phyloP scores from a whole-genome alignment of 805 yeast species.

The Saccharomycopsis sp. region DNA sequence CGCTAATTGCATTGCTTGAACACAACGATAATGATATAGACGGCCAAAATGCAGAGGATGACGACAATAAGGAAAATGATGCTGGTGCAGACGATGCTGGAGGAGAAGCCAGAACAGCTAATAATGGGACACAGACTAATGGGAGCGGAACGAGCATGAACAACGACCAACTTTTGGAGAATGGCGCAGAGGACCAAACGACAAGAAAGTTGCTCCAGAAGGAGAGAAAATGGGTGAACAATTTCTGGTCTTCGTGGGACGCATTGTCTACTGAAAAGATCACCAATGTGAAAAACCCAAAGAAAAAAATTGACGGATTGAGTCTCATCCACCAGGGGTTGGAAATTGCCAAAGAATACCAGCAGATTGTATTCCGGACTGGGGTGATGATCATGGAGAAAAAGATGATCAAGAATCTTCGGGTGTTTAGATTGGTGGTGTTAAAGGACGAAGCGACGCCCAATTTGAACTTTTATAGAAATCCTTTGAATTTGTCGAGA shows the following conservation, averaged over 20 bases:
- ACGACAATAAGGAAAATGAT: conserved; percentile 2
- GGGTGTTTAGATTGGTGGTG: conserved; percentile 79
- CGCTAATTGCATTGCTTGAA: conserved; percentile 79
- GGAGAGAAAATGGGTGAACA: conserved; percentile 66
- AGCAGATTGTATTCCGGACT: conserved; percentile 75
- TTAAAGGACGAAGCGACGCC: conserved; percentile 69
- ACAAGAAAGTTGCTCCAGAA: conserved; percentile 31
- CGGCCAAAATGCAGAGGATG: conserved; percentile 22
- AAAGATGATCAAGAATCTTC: conserved; percentile 66
- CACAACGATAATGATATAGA: conserved; percentile 30
- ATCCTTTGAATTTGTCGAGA: conserved; percentile 79
- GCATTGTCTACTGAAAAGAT: conserved; percentile 34
- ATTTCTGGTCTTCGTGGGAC: conserved; percentile 68
- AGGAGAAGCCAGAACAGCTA: not conserved
- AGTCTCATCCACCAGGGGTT: conserved; percentile 62
- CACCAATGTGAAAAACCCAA: conserved; percentile 4
- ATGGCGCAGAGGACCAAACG: conserved; percentile 16
- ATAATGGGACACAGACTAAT: conserved; percentile 24
- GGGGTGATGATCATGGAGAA: conserved; percentile 89
- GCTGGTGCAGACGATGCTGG: conserved; percentile 11
- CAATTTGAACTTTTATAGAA: conserved; percentile 66
- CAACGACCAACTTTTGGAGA: conserved; percentile 23
- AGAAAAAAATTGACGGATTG: conserved; percentile 31
- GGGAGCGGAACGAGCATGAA: conserved; percentile 27
- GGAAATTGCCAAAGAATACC: conserved; percentile 77